These are phyloP conservation scores for Pyrenophora teres DNA, from an alignment of 2,329 filamentous ascomycete genomes.

Conservation along the genomic window DNA sequence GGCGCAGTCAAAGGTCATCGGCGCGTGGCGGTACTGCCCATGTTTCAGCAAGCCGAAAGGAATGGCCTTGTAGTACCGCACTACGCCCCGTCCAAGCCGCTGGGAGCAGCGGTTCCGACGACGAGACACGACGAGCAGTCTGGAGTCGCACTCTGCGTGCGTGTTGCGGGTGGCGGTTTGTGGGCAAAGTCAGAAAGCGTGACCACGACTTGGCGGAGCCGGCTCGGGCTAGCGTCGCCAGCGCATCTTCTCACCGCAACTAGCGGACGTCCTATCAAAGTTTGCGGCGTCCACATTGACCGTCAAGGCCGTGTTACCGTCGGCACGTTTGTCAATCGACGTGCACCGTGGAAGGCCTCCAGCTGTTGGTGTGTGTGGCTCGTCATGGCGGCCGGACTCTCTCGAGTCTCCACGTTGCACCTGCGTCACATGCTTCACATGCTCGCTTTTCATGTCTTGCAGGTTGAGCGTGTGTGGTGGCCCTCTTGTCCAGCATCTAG, in stretches of 20 bases:
- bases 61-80: conserved; percentile 31
- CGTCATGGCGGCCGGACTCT: conserved; percentile 41
- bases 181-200: conserved; percentile 33
- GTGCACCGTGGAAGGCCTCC: conserved; percentile 21
- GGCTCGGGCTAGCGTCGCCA: conserved; percentile 34
- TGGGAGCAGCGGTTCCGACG: conserved; percentile 28
- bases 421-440: conserved; percentile 14
- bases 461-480: conserved; percentile 16
- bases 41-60: conserved; percentile 40
- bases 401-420: conserved; percentile 49
- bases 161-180: conserved; percentile 33
- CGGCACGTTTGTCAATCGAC: conserved; percentile 44
- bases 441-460: conserved; percentile 26
- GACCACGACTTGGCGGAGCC: conserved; percentile 28
- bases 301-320: conserved; percentile 41
- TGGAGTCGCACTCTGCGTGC: conserved; percentile 20
- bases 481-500: conserved; percentile 4
- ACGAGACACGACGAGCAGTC: conserved; percentile 28
- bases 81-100: conserved; percentile 28
- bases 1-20: too few species aligned
- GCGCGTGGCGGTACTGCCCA: neutral
- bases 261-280: conserved; percentile 37
- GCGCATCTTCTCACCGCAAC: conserved; percentile 49
- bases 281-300: conserved; percentile 40
- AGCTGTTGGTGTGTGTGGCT: conserved; percentile 24